Percentiles rank a stretch among this genome's conserved stretches.
Conservation (phyloP, 1,139 yeast species). For the Meyerozyma elateridarum region DNA sequence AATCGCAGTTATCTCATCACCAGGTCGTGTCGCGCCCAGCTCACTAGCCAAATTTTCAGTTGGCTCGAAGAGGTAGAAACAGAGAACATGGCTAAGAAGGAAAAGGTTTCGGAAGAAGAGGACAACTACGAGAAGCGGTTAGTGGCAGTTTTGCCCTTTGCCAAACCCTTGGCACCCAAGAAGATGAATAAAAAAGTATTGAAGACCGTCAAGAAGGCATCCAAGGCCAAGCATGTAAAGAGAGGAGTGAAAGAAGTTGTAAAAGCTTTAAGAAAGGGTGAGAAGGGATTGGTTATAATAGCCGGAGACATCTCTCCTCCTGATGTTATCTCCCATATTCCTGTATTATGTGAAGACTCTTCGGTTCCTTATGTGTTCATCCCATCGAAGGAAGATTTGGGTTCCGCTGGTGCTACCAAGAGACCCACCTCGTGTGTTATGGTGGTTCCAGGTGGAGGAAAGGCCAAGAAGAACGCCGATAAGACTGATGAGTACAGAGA, state of each 20-base stretch:
- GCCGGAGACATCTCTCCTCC: constrained; percentile 98
- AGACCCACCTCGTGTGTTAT: constrained; percentile 98
- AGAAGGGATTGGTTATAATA: constrained; percentile 90
- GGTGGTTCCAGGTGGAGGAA: constrained; percentile 95
- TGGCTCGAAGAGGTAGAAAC: constrained; percentile 5
- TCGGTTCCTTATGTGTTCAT: constrained; percentile 87
- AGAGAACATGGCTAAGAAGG: constrained; percentile 48
- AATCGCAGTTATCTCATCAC: no score
- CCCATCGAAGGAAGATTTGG: constrained; percentile 96
- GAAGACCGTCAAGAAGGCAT: constrained; percentile 94
- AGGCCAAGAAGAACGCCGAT: constrained; percentile 72
- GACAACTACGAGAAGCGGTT: constrained; percentile 91
- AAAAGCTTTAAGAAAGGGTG: constrained; percentile 95
- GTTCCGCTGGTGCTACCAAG: constrained; percentile 98
- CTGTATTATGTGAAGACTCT: constrained; percentile 93
- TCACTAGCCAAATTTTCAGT: constrained; percentile 13
- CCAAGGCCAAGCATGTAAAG: constrained; percentile 96
- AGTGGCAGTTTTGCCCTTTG: constrained; percentile 88
- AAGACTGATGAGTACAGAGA: constrained; percentile 90
- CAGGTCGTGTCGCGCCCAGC: no score
- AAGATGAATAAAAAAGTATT: constrained; percentile 92
- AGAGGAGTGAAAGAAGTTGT: constrained; percentile 99
- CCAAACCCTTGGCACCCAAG: constrained; percentile 93
- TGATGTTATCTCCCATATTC: constrained; percentile 95
- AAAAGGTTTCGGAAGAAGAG: constrained; percentile 42